Evolutionary conservation across 2,329 filamentous ascomycete genomes (phyloP).

Genomic region (Acephala macrosclerotiorum): DNA sequence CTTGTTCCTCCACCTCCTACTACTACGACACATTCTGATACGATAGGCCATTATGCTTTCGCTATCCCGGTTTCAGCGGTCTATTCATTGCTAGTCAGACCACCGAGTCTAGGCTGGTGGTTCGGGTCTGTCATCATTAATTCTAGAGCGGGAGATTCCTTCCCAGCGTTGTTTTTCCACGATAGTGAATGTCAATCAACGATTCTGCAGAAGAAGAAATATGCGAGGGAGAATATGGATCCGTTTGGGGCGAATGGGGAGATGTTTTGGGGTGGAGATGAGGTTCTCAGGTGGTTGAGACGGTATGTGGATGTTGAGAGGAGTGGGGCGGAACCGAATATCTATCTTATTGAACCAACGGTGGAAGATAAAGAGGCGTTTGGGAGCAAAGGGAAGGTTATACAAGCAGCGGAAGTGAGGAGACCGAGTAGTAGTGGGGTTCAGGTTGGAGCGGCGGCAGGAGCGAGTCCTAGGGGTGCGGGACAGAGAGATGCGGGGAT

Average conservation of each 20-base stretch:
- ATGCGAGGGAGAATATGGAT: slow-evolving; percentile 85
- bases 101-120: slow-evolving; percentile 97
- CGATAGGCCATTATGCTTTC: slow-evolving; percentile 85
- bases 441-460: slow-evolving; percentile 47
- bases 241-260: slow-evolving; percentile 85
- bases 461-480: slow-evolving; percentile 45
- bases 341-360: slow-evolving; percentile 89
- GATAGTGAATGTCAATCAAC: slow-evolving; percentile 97
- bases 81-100: slow-evolving; percentile 88
- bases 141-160: slow-evolving; percentile 86
- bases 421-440: slow-evolving; percentile 45
- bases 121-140: slow-evolving; percentile 96
- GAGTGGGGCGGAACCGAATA: slow-evolving; percentile 84
- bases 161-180: slow-evolving; percentile 96
- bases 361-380: slow-evolving; percentile 87
- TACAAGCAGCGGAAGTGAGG: slow-evolving; percentile 51
- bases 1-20: slow-evolving; percentile 92
- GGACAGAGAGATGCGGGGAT: slow-evolving; percentile 70
- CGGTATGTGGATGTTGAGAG: slow-evolving; percentile 84
- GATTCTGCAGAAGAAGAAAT: slow-evolving; percentile 89
- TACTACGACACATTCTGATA: slow-evolving; percentile 75
- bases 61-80: slow-evolving; percentile 89
- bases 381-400: slow-evolving; percentile 49
- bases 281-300: slow-evolving; percentile 89
- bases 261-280: slow-evolving; percentile 98